Evolutionary conservation across 768 basidiomycete genomes (phyloP), one percentile per base, ranked within the genome.

Genomic region (Lactifluus echinatus): DNA sequence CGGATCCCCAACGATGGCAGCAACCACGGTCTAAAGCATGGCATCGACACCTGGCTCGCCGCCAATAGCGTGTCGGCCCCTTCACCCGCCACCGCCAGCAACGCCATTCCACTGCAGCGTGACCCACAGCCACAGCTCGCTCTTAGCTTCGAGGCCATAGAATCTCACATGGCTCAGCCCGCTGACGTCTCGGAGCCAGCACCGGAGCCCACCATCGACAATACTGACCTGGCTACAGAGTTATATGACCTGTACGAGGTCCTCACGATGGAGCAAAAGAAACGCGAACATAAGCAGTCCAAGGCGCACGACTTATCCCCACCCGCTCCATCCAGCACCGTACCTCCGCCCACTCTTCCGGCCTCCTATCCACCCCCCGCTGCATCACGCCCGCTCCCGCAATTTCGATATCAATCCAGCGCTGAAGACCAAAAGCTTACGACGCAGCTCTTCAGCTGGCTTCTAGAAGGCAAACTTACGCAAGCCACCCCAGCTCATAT

Each of bases 271-370:
- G 3, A 52, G 4, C 48, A 68, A 33, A 79, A 79, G 58, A 74
- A 68, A 2, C 65, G 67, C 0, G 76, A 75, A 1, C 71, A 75
- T 1, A 64, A 79, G 58, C 68, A 76, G 15, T 73, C 79, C n/a
- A 64, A 72, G 21, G 64, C 70, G 0, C 47, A 48, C 3, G 46
- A 29, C 19, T 1, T 19, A 6, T 31, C 46, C 2, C 3, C 46
- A 4, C 29, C n/a, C 3, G n/a, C n/a, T 3, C 15, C 45, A 14
- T 1, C 46, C 5, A 31, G 4, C 4, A 10, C 31, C 10, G 31
- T 31, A 10, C 31, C 31, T 5, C 31, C 31, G 5, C 31, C 31
- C 10, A n/a, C n/a, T n/a, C n/a, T n/a, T n/a, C n/a, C n/a, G n/a
- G n/a, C 31, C 31, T 31, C 31, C 31, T 10, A n/a, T n/a, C 31